Conservation (phyloP, 768 basidiomycete species). For the Tricholoma furcatifolium region DNA sequence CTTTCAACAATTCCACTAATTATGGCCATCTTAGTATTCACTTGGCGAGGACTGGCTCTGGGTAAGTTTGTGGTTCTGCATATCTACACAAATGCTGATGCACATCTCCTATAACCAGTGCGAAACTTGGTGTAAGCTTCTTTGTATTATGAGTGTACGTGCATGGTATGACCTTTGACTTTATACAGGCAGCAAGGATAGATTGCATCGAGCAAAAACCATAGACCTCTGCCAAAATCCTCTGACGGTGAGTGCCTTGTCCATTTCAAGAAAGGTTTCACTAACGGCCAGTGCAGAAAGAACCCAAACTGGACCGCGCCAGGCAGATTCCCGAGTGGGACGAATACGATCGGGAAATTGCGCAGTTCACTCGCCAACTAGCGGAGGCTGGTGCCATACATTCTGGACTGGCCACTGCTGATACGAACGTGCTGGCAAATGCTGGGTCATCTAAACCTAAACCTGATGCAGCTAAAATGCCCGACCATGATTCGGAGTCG, state of each 20-base stretch:
- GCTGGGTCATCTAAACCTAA: conserved; percentile 19
- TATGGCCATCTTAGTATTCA: conserved; percentile 57
- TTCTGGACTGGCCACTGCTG: conserved; percentile 64
- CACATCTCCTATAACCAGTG: conserved; percentile 49
- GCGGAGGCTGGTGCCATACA: conserved; percentile 69
- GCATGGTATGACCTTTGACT: not conserved
- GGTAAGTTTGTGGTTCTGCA: conserved; percentile 44
- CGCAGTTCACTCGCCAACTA: conserved; percentile 72
- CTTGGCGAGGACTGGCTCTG: conserved; percentile 94
- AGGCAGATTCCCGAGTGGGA: conserved; percentile 98
- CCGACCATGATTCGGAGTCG: not conserved
- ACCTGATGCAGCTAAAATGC: not conserved
- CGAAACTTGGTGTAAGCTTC: conserved; percentile 92
- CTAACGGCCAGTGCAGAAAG: conserved; percentile 63
- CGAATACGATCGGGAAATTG: conserved; percentile 88
- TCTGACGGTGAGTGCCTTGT: conserved; percentile 62
- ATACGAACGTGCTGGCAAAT: conserved; percentile 66
- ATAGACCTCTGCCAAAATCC: conserved; percentile 98
- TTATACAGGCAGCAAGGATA: conserved; percentile 71
- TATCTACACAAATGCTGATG: not conserved
- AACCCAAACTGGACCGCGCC: conserved; percentile 91
- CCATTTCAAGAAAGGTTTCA: not conserved
- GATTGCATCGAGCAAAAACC: conserved; percentile 78
- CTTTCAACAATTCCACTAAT: not conserved
- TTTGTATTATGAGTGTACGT: not conserved